Conservation (phyloP, 2,329 filamentous ascomycete genomes). For the Scedosporium boydii region DNA sequence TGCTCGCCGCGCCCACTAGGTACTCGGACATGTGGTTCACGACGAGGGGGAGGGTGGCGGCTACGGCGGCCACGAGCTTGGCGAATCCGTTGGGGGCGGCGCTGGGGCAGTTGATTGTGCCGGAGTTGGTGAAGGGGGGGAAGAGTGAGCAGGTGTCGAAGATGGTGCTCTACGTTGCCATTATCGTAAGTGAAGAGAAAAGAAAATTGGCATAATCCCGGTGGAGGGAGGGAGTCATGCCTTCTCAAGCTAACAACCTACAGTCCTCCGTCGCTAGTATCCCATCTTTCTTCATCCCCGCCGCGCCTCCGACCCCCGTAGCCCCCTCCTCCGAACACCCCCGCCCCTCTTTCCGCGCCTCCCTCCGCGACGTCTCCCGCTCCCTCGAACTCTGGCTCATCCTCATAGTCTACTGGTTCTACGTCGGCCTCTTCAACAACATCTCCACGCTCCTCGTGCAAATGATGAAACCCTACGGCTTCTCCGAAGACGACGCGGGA, state of each 20-base stretch:
- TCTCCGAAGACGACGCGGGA: constrained; percentile 73
- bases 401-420: constrained; percentile 70
- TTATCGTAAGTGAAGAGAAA: constrained; percentile 53
- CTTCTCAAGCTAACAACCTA: background rate
- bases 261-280: constrained; percentile 55
- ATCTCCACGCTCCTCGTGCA: constrained; percentile 83
- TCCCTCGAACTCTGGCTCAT: constrained; percentile 73
- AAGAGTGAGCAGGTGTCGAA: constrained; percentile 55
- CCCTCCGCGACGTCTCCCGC: constrained; percentile 38
- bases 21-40: constrained; percentile 97
- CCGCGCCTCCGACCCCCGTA: constrained; percentile 65
- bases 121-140: constrained; percentile 51
- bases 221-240: no score
- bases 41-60: constrained; percentile 61
- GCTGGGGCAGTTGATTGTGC: constrained; percentile 77
- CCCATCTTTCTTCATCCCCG: constrained; percentile 74
- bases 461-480: constrained; percentile 78
- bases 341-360: constrained; percentile 44
- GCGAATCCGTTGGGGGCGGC: constrained; percentile 89
- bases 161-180: constrained; percentile 76
- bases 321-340: constrained; percentile 55
- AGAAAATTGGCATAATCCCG: no score
- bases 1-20: constrained; percentile 76
- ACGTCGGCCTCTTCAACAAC: constrained; percentile 90
- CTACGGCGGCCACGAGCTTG: constrained; percentile 74